These are phyloP conservation scores for Aspergillus pseudonomiae DNA, from an alignment of 2,329 filamentous ascomycete species.

Conservation along the genomic window DNA sequence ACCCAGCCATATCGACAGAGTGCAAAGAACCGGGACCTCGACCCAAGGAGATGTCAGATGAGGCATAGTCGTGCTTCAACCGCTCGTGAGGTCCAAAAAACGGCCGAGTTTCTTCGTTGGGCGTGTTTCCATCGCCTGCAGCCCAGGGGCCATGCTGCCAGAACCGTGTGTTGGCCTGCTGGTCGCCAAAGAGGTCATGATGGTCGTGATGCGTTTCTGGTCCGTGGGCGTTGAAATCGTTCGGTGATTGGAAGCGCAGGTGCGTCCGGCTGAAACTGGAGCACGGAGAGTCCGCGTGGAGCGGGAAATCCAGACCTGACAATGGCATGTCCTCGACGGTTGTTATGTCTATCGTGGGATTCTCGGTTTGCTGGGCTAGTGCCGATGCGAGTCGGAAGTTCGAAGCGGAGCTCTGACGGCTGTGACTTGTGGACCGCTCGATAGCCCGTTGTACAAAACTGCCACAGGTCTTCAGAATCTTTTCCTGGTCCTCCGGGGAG, in stretches of 20 bases:
- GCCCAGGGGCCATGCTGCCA: conserved; percentile 49
- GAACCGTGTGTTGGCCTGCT: conserved; percentile 49
- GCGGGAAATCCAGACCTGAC: conserved; percentile 40
- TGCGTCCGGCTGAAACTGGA: conserved; percentile 48
- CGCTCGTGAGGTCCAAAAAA: conserved; percentile 49
- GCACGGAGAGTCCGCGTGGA: conserved; percentile 46
- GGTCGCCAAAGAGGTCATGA: conserved; percentile 48
- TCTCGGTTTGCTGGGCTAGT: conserved; percentile 43
- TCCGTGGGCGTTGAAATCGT: conserved; percentile 43
- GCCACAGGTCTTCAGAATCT: conserved; percentile 47
- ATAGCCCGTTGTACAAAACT: conserved; percentile 45
- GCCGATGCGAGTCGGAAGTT: conserved; percentile 43
- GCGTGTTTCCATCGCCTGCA: conserved; percentile 46
- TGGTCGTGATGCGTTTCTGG: conserved; percentile 43
- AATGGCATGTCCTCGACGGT: conserved; percentile 43
- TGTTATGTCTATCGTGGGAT: conserved; percentile 47
- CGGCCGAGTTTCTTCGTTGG: conserved; percentile 45
- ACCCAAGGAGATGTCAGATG: conserved; percentile 47
- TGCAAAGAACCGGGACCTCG: conserved; percentile 47
- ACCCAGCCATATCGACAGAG: conserved; percentile 50
- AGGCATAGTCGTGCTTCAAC: conserved; percentile 48
- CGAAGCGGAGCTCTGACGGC: conserved; percentile 41
- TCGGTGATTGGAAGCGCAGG: conserved; percentile 45
- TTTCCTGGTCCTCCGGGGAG: conserved; percentile 44
- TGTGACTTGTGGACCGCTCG: conserved; percentile 39